Evolutionary conservation across 768 basidiomycete genomes (phyloP).

Genomic region (Russula ochroleuca): DNA sequence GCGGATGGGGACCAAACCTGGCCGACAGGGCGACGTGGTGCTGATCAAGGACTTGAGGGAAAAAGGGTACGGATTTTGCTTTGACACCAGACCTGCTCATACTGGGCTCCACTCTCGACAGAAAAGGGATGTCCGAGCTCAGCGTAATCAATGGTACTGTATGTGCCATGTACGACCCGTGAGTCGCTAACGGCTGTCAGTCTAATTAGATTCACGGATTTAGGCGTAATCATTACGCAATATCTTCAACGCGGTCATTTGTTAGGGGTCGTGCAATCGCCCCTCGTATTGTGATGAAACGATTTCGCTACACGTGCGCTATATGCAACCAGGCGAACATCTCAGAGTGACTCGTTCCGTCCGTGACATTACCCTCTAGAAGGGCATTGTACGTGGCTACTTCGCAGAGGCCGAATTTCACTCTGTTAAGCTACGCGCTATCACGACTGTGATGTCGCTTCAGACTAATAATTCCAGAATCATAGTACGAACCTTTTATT

Average conservation of each 20-base stretch:
- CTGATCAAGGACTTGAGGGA: constrained; percentile 8
- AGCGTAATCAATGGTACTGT: constrained; percentile 7
- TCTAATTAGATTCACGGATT: constrained; percentile 12
- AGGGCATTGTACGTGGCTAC: not conserved
- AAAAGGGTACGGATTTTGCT: not conserved
- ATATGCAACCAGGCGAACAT: constrained; percentile 10
- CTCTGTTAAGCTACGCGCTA: constrained; percentile 13
- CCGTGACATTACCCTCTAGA: not conserved
- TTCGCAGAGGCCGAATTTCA: constrained; percentile 13
- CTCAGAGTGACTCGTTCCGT: constrained; percentile 3
- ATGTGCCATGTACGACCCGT: not conserved
- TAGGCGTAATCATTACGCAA: not conserved
- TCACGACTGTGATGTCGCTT: constrained; percentile 4
- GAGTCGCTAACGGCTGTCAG: not conserved
- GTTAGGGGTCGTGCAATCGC: constrained; percentile 19
- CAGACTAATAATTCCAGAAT: constrained; percentile 13
- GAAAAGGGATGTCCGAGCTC: not conserved
- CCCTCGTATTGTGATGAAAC: constrained; percentile 6
- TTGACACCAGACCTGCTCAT: not conserved
- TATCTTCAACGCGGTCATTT: constrained; percentile 8
- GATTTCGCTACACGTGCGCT: not conserved
- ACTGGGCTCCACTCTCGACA: not conserved
- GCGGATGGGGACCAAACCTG: not conserved
- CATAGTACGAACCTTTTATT: constrained; percentile 11
- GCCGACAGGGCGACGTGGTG: not conserved